Evolutionary conservation across 306 rosid species (phyloP).

Genomic region (Dryas octopetala): DNA sequence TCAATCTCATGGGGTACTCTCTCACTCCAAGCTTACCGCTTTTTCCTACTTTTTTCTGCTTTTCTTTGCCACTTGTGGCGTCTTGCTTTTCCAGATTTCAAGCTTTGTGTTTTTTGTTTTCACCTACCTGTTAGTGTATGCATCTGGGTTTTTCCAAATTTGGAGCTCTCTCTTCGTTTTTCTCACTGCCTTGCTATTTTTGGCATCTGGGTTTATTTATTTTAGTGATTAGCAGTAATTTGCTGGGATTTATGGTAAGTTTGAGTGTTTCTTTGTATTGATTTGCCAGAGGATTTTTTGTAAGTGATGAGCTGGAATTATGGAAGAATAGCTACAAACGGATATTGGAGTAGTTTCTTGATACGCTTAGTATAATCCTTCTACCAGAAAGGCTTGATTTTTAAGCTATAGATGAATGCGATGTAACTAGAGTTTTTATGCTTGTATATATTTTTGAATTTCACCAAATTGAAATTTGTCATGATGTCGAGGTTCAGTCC

Average conservation of each 20-base stretch:
- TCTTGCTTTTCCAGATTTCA: conserved; percentile 15
- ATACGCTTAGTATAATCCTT: conserved; percentile 8
- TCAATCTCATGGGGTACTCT: conserved; percentile 84
- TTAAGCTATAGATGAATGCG: conserved; percentile 3
- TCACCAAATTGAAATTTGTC: neutral
- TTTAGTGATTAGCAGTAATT: neutral
- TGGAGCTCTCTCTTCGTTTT: neutral
- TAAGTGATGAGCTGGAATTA: conserved; percentile 13
- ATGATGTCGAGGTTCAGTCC: conserved; percentile 3
- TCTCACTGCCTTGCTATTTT: neutral
- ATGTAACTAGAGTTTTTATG: neutral
- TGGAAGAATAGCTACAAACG: neutral
- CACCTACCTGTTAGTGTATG: neutral
- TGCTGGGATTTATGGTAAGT: conserved; percentile 15
- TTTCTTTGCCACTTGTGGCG: conserved; percentile 1
- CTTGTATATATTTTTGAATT: conserved; percentile 1
- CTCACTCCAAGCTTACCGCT: conserved; percentile 4
- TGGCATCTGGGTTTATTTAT: conserved; percentile 17
- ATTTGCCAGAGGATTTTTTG: conserved; percentile 4
- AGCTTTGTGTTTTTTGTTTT: conserved; percentile 6
- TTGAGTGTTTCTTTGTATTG: neutral
- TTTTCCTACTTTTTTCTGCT: conserved; percentile 12
- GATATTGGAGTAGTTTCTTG: conserved; percentile 11
- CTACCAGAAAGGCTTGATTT: conserved; percentile 6
- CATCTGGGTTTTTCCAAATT: conserved; percentile 16